These are phyloP conservation scores for Platanthera zijinensis DNA, from an alignment of 106 monocot species.

Conservation along the genomic window DNA sequence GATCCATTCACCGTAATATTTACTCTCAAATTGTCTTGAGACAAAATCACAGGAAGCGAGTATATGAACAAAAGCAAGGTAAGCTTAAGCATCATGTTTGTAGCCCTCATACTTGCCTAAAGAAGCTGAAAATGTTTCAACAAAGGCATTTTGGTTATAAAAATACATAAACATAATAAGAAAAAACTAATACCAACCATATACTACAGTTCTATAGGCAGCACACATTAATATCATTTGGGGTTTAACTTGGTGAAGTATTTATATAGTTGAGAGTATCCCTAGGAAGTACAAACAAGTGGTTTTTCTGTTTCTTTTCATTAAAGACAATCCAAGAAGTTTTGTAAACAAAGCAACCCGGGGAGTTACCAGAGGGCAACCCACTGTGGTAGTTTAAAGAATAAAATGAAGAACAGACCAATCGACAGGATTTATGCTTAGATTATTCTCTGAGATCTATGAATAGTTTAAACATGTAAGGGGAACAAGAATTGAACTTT, in stretches of 20 bases:
- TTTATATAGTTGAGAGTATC: background rate
- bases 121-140: background rate
- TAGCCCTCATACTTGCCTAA: background rate
- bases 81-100: conserved; percentile 31
- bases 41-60: conserved; percentile 23
- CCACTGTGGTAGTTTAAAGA: background rate
- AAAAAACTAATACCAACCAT: background rate
- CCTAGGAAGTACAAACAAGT: background rate
- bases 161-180: background rate
- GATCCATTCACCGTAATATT: conserved; percentile 44
- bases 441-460: background rate
- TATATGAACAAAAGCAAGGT: conserved; percentile 38
- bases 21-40: conserved; percentile 25
- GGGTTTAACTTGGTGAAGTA: background rate
- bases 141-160: no score
- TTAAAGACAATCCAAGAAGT: background rate
- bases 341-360: conserved; percentile 4
- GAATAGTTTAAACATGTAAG: background rate
- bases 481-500: background rate
- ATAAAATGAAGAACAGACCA: background rate
- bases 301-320: conserved; percentile 2
- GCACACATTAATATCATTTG: background rate
- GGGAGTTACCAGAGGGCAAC: background rate
- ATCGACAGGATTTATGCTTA: background rate
- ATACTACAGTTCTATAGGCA: background rate